Percentiles rank a stretch among this genome's conserved stretches.
These are phyloP conservation scores for Millerago galiae DNA, from an alignment of 805 yeast species.

Conservation along the genomic window DNA sequence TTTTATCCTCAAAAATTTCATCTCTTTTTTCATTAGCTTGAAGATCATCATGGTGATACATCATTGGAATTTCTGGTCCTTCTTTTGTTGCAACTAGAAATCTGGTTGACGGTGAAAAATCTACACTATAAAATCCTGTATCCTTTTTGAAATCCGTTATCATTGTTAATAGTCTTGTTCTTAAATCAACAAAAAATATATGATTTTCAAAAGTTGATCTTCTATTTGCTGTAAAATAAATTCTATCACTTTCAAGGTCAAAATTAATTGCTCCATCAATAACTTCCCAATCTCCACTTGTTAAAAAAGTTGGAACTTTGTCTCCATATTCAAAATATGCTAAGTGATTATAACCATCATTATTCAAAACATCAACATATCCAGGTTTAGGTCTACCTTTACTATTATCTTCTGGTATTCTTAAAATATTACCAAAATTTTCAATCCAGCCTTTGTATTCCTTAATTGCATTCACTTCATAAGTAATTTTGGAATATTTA, in stretches of 20 bases:
- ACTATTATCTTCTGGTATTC: constrained; percentile 31
- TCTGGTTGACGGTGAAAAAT: constrained; percentile 51
- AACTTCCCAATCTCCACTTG: constrained; percentile 47
- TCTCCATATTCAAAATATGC: constrained; percentile 48
- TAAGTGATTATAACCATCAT: constrained; percentile 52
- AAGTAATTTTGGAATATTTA: constrained; percentile 29
- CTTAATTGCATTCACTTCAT: constrained; percentile 36
- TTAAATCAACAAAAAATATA: constrained; percentile 43
- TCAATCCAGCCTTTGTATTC: constrained; percentile 55
- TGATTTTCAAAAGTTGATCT: constrained; percentile 49
- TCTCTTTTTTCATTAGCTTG: background rate
- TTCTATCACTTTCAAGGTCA: constrained; percentile 37
- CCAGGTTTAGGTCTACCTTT: constrained; percentile 36
- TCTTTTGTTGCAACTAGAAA: constrained; percentile 35
- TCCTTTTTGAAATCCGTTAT: constrained; percentile 26
- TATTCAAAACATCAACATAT: constrained; percentile 55
- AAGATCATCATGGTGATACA: constrained; percentile 11
- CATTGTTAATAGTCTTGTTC: constrained; percentile 14
- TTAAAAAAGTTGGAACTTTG: constrained; percentile 34
- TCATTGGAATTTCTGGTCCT: constrained; percentile 20
- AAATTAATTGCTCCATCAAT: constrained; percentile 37
- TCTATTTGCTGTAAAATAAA: constrained; percentile 54
- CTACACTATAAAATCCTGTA: constrained; percentile 43
- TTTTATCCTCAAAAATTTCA: background rate
- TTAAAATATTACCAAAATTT: constrained; percentile 36